Evolutionary conservation across 495 filamentous ascomycete genomes (phyloP).

Genomic region (Penicillium macrosclerotiorum): DNA sequence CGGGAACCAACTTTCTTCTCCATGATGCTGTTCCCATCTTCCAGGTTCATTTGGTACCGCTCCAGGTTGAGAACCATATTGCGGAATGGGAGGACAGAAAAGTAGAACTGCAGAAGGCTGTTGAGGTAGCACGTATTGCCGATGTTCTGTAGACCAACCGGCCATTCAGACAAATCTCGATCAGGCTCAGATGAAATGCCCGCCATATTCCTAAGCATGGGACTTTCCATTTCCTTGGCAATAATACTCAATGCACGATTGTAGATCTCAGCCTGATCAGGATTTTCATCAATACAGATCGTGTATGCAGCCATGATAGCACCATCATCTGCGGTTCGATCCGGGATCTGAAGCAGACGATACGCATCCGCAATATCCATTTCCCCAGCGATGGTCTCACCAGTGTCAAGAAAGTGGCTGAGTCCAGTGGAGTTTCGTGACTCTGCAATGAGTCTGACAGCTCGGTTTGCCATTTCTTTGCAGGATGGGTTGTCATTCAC

Average conservation of each 20-base stretch:
- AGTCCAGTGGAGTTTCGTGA: constrained; percentile 53
- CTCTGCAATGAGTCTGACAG: constrained; percentile 56
- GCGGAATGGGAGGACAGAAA: constrained; percentile 78
- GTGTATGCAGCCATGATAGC: constrained; percentile 52
- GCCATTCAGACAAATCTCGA: constrained; percentile 51
- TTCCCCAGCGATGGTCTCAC: constrained; percentile 47
- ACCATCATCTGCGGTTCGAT: constrained; percentile 50
- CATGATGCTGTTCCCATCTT: constrained; percentile 51
- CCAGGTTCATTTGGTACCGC: constrained; percentile 60
- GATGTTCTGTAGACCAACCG: constrained; percentile 86
- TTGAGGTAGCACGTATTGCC: constrained; percentile 98
- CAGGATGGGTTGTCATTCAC: constrained; percentile 47
- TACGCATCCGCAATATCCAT: constrained; percentile 61
- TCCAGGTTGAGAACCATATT: constrained; percentile 77
- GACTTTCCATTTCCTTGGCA: constrained; percentile 47
- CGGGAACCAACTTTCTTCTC: constrained; percentile 65
- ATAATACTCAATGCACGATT: constrained; percentile 50
- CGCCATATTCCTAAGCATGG: constrained; percentile 37
- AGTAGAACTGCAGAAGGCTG: constrained; percentile 93
- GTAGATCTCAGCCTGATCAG: constrained; percentile 46
- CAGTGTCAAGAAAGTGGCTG: constrained; percentile 54
- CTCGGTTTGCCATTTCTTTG: constrained; percentile 50
- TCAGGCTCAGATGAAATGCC: constrained; percentile 32
- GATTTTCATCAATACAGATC: constrained; percentile 48
- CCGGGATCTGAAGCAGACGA: constrained; percentile 51